These are phyloP conservation scores for Avena sativa DNA, from an alignment of 176 grass and related monocot species.

Conservation along the genomic window DNA sequence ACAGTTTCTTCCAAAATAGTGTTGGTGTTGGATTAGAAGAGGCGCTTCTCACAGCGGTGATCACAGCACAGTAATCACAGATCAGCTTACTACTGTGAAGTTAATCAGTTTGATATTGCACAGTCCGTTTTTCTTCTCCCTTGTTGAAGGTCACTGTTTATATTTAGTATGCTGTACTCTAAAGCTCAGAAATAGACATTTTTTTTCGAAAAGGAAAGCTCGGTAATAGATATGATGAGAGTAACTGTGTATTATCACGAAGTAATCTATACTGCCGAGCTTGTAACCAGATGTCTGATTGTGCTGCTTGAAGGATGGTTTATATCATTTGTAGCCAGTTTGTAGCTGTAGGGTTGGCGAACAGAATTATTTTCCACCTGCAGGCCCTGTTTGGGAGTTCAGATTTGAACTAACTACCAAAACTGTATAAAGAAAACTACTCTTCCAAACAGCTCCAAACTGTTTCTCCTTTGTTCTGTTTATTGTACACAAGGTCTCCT, in stretches of 20 bases:
- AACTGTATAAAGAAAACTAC: not conserved
- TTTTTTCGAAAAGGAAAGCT: no score
- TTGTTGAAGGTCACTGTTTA: not conserved
- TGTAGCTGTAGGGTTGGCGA: not conserved
- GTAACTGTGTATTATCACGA: not conserved
- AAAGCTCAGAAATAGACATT: not conserved
- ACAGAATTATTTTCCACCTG: not conserved
- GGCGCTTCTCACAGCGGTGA: not conserved
- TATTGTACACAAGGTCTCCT: not conserved
- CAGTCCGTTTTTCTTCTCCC: not conserved
- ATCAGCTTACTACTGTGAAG: not conserved
- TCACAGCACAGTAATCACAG: not conserved
- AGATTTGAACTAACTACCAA: not conserved
- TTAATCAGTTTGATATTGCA: not conserved
- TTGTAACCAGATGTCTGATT: not conserved
- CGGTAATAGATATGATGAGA: no score
- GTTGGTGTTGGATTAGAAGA: not conserved
- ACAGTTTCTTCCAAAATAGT: not conserved
- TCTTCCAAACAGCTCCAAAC: slow-evolving; percentile 4
- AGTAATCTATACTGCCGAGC: not conserved
- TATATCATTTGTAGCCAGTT: not conserved
- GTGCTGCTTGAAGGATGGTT: not conserved
- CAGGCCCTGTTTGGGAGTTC: not conserved
- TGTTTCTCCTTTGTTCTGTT: not conserved
- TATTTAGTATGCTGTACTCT: not conserved